Evolutionary conservation across 306 rosid species (phyloP).

Genomic region (Quillaja saponaria): DNA sequence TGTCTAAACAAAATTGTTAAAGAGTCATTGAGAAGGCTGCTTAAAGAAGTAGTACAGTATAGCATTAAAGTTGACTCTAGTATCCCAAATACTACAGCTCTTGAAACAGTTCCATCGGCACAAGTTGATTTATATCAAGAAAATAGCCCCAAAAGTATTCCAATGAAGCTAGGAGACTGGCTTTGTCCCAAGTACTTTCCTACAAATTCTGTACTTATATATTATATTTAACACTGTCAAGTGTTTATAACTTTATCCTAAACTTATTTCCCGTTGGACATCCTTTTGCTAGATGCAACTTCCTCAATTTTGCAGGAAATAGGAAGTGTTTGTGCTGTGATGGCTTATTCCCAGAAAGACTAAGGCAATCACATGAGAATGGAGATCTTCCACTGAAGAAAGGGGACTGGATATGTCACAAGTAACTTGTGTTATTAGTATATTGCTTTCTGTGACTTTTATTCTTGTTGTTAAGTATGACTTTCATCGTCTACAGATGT

Average conservation of each 20-base stretch:
- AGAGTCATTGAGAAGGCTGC: slow-evolving; percentile 66
- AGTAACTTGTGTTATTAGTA: slow-evolving; percentile 43
- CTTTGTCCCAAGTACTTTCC: slow-evolving; percentile 64
- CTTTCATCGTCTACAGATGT: slow-evolving; percentile 58
- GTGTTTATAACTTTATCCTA: too few species aligned
- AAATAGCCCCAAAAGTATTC: slow-evolving; percentile 32
- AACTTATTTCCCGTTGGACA: not conserved
- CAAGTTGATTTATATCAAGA: too few species aligned
- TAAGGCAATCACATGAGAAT: slow-evolving; percentile 53
- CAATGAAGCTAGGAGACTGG: slow-evolving; percentile 81
- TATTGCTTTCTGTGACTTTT: slow-evolving; percentile 26
- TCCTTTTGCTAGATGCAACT: slow-evolving; percentile 61
- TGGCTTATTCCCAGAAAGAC: slow-evolving; percentile 48
- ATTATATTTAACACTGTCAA: slow-evolving; percentile 9
- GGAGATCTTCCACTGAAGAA: slow-evolving; percentile 70
- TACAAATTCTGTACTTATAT: slow-evolving; percentile 16
- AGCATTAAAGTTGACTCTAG: slow-evolving; percentile 37
- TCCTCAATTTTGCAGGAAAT: slow-evolving; percentile 74
- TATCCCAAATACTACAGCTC: slow-evolving; percentile 29
- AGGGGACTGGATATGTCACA: slow-evolving; percentile 85
- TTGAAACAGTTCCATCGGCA: too few species aligned
- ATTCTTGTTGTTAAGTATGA: slow-evolving; percentile 22
- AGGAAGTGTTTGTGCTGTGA: slow-evolving; percentile 77
- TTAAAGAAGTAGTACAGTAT: slow-evolving; percentile 56
- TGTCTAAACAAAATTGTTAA: slow-evolving; percentile 51